phyloP scores from a whole-genome alignment of 2,329 filamentous ascomycete genomes.

The Penicillium sp. region DNA sequence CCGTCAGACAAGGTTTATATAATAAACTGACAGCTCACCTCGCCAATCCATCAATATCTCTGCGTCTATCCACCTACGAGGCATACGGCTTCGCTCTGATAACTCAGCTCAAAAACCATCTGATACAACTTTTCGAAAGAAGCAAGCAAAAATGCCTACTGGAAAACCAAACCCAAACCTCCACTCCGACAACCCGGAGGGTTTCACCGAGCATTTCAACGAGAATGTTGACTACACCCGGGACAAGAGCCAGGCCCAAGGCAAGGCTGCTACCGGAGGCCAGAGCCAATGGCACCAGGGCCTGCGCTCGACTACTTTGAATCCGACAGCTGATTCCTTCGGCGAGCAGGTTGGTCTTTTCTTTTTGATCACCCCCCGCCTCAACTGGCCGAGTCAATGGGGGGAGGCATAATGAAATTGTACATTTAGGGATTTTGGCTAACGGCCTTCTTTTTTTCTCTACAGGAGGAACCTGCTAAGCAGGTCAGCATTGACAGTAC shows the following conservation, averaged over 20 bases:
- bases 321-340: background rate
- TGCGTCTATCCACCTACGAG: background rate
- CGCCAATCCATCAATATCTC: background rate
- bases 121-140: background rate
- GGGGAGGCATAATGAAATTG: background rate
- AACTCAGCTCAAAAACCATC: background rate
- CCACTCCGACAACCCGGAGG: conserved; percentile 2
- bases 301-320: background rate
- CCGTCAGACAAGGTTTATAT: conserved; percentile 6
- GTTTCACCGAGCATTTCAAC: conserved; percentile 17
- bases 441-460: background rate
- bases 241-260: background rate
- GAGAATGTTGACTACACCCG: conserved; percentile 15
- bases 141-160: background rate
- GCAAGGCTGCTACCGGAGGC: background rate
- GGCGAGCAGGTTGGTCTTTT: conserved; percentile 3
- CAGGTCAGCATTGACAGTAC: conserved; percentile 13
- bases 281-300: background rate
- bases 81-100: background rate
- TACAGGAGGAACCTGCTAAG: background rate
- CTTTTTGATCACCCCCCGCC: background rate
- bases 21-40: background rate
- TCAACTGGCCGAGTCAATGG: background rate
- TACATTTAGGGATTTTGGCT: background rate
- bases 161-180: background rate